Evolutionary conservation across 371 early-diverging fungal genomes (phyloP).

Genomic region (Rhizomucor miehei): DNA sequence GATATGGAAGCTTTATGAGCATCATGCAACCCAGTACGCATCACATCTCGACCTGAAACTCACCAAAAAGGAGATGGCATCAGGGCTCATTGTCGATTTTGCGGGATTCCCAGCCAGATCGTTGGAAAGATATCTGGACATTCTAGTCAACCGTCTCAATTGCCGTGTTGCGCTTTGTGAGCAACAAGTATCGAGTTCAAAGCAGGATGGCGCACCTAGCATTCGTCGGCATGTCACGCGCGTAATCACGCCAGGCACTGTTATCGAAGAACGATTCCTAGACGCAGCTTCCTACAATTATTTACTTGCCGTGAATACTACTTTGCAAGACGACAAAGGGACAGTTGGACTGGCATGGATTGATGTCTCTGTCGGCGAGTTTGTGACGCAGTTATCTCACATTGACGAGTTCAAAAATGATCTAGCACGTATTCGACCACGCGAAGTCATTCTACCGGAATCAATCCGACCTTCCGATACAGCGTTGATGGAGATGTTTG

Average conservation of each 20-base stretch:
- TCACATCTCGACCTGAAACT: constrained; percentile 69
- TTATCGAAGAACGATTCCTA: constrained; percentile 71
- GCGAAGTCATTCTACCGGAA: constrained; percentile 71
- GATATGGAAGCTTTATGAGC: constrained; percentile 60
- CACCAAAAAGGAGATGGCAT: constrained; percentile 47
- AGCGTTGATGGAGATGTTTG: constrained; percentile 7
- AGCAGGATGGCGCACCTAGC: constrained; percentile 40
- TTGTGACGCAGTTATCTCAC: constrained; percentile 61
- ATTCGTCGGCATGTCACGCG: constrained; percentile 71
- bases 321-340: constrained; percentile 3
- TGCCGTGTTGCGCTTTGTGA: constrained; percentile 85
- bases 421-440: constrained; percentile 79
- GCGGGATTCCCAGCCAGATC: constrained; percentile 78
- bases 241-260: constrained; percentile 88
- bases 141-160: constrained; percentile 65
- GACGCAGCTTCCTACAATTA: constrained; percentile 66
- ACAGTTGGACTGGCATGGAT: constrained; percentile 83
- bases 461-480: constrained; percentile 18
- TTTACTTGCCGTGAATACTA: constrained; percentile 52
- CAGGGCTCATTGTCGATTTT: constrained; percentile 50
- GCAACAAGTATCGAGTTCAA: constrained; percentile 54
- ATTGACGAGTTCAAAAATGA: constrained; percentile 57
- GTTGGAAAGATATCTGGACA: constrained; percentile 75
- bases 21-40: constrained; percentile 71
- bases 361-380: constrained; percentile 91